These are phyloP conservation scores for Penicillium paxilli DNA, from an alignment of 495 filamentous ascomycete genomes.

Conservation along the genomic window DNA sequence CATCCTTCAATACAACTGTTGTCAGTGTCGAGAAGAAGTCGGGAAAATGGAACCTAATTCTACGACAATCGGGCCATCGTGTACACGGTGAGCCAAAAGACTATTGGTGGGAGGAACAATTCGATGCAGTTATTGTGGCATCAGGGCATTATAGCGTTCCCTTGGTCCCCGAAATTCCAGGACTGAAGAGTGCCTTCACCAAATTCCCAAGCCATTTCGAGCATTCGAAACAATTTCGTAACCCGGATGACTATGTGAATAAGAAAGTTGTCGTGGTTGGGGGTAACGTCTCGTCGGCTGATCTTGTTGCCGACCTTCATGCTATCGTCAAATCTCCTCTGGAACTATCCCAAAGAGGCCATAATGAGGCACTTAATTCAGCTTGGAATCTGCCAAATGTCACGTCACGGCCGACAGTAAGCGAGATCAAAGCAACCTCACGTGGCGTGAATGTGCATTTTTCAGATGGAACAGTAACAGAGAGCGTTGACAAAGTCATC, in stretches of 20 bases:
- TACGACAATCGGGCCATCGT: slow-evolving; percentile 21
- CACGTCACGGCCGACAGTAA: slow-evolving; percentile 17
- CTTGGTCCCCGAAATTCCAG: slow-evolving; percentile 57
- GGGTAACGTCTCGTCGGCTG: slow-evolving; percentile 30
- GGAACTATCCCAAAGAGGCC: slow-evolving; percentile 20
- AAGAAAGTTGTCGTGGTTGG: slow-evolving; percentile 31
- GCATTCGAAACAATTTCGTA: slow-evolving; percentile 29
- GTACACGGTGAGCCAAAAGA: slow-evolving; percentile 10
- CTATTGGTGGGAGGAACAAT: slow-evolving; percentile 35
- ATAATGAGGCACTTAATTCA: slow-evolving; percentile 18
- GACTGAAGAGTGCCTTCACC: slow-evolving; percentile 10
- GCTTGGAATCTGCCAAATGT: slow-evolving; percentile 27
- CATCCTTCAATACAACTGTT: slow-evolving; percentile 30
- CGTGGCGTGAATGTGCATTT: slow-evolving; percentile 23
- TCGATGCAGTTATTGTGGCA: slow-evolving; percentile 74
- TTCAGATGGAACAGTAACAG: slow-evolving; percentile 34
- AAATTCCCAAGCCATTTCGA: slow-evolving; percentile 20
- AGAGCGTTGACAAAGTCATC: slow-evolving; percentile 49
- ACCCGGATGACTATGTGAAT: slow-evolving; percentile 25
- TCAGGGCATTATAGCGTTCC: slow-evolving; percentile 74
- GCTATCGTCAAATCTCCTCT: slow-evolving; percentile 22
- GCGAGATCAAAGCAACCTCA: not conserved
- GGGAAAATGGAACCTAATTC: slow-evolving; percentile 22
- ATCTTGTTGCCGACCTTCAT: slow-evolving; percentile 28
- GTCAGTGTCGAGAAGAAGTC: slow-evolving; percentile 25